Evolutionary conservation across 1,139 yeast genomes (phyloP).

Genomic region (Wickerhamomyces sp.): DNA sequence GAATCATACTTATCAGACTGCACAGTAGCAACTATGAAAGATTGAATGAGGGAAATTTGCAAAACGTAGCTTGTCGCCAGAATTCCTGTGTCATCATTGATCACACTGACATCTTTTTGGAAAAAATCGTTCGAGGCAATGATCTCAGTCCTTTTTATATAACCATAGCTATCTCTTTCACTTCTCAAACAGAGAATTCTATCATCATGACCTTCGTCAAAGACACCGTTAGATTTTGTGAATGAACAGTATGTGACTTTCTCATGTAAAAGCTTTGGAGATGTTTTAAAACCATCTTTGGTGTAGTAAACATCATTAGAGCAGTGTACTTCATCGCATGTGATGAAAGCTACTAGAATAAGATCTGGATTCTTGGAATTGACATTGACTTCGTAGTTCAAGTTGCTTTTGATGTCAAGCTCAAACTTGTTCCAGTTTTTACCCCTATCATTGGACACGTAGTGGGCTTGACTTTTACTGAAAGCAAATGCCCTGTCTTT

Average conservation of each 20-base stretch:
- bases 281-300: slow-evolving; percentile 45
- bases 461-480: slow-evolving; percentile 38
- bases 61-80: slow-evolving; percentile 32
- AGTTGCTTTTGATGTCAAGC: slow-evolving; percentile 18
- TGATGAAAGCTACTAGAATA: slow-evolving; percentile 34
- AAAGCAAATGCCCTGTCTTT: slow-evolving; percentile 50
- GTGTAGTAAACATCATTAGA: slow-evolving; percentile 40
- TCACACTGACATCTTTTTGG: slow-evolving; percentile 29
- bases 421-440: slow-evolving; percentile 48
- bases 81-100: slow-evolving; percentile 31
- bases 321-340: slow-evolving; percentile 37
- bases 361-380: slow-evolving; percentile 38
- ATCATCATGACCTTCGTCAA: slow-evolving; percentile 35
- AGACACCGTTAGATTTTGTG: slow-evolving; percentile 39
- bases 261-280: slow-evolving; percentile 30
- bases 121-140: slow-evolving; percentile 52
- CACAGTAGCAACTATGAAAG: slow-evolving; percentile 49
- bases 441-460: slow-evolving; percentile 53
- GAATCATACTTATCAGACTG: slow-evolving; percentile 41
- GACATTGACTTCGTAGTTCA: slow-evolving; percentile 28
- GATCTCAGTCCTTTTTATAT: slow-evolving; percentile 38
- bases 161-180: slow-evolving; percentile 39
- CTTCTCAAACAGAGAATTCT: slow-evolving; percentile 47
- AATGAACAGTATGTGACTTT: slow-evolving; percentile 42
- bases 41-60: slow-evolving; percentile 43